phyloP scores from a whole-genome alignment of 345 rosid species.

The Brassica carinata region DNA sequence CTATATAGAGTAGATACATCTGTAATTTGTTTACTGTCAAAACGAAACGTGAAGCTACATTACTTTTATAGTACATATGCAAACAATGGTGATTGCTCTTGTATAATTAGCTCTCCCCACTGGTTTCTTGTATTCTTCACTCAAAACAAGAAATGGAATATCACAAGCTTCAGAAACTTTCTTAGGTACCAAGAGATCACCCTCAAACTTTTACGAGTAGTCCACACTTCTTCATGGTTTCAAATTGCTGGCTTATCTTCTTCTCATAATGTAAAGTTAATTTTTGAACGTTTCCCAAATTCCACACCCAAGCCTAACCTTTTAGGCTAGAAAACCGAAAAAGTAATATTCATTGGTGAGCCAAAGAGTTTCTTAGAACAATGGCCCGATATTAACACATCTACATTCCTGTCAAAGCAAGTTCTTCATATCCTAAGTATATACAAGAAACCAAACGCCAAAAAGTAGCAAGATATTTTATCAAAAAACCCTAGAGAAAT shows the following conservation, averaged over 20 bases:
- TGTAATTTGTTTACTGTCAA: background rate
- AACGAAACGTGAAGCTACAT: background rate
- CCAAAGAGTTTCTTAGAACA: too few species aligned
- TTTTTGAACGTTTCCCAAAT: too few species aligned
- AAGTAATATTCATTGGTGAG: too few species aligned
- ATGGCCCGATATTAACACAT: too few species aligned
- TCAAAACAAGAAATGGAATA: background rate
- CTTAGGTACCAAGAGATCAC: background rate
- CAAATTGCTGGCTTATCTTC: too few species aligned
- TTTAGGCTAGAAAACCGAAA: too few species aligned
- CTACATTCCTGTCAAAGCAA: background rate
- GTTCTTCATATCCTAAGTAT: background rate
- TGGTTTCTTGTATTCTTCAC: too few species aligned
- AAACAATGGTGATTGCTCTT: background rate
- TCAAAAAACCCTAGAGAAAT: background rate
- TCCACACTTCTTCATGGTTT: too few species aligned
- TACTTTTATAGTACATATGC: background rate
- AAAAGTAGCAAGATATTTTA: background rate
- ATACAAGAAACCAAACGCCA: background rate
- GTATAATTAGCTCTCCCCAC: too few species aligned
- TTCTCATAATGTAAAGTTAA: too few species aligned
- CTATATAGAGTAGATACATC: background rate
- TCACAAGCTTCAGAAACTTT: background rate
- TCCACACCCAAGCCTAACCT: too few species aligned
- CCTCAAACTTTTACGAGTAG: background rate